Base-by-base conservation (phyloP, 2,329 filamentous ascomycete species). In the Epichloe brachyelytri region DNA sequence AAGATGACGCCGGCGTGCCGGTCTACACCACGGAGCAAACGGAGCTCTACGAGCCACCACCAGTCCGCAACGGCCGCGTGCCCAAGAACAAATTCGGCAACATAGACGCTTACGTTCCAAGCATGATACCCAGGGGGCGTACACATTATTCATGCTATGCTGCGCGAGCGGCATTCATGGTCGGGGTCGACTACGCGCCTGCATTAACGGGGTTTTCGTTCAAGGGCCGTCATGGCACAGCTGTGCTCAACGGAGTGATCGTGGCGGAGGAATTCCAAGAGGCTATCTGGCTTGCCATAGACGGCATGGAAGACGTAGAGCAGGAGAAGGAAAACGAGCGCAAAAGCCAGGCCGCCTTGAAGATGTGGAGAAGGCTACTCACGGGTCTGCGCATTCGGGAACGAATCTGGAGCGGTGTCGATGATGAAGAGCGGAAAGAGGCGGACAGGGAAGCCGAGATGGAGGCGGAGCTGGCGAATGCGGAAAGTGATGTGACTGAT, bases 1-100 rank as follows among this genome's bases (percentile, higher is more conserved):
- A 59, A 64, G 65, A 58, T 15, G 62, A 65, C 45, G 61, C 63
- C 1, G 78, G 76, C 2, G 79, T 72, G 1, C 80, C 81, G 1
- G 66, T 84, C 1, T 86, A 79, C 60, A 80, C 73, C 0, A 63
- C 73, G 17, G 75, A 80, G 8, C 82, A 88, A 61, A 88, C 91
- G 0, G 78, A 85, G 14, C 54, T 83, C 0, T 97, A 95, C 65
- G 68, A 78, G 12, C 79, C 91, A 0, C 85, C 88, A 1, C 83
- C 88, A 0, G 83, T 97, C 1, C 72, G 86, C 3, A 70, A 82
- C 48, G 90, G 89, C 0, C 73, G 75, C 12, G 77, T 97, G 1
- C 91, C 93, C 0, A 91, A 88, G 68, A 98, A 98, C 63, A 83
- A 85, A 17, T 98, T 88, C 65, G 89, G 89, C 11, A 98, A 98